These are phyloP conservation scores for Pestalotiopsis sp. DNA, from an alignment of 2,329 filamentous ascomycete species.

Conservation along the genomic window DNA sequence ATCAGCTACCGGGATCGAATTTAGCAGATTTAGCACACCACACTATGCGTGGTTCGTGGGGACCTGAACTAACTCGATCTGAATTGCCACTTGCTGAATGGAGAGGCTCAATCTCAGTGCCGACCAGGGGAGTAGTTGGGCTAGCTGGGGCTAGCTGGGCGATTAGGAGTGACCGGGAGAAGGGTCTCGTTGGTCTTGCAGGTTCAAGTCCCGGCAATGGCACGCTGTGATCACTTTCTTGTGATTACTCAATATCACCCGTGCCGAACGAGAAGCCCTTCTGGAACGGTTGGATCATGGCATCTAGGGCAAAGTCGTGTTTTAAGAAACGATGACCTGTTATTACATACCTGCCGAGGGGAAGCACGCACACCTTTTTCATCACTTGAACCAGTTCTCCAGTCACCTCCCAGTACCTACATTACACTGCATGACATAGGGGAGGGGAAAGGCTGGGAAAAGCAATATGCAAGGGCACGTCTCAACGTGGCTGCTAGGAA, in stretches of 20 bases:
- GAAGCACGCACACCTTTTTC: neutral
- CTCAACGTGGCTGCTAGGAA: constrained; percentile 8
- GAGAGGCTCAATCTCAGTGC: neutral
- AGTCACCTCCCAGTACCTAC: neutral
- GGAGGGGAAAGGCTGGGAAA: neutral
- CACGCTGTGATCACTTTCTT: neutral
- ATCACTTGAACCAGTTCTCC: neutral
- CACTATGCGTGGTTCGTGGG: neutral
- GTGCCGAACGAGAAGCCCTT: neutral
- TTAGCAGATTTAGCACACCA: neutral
- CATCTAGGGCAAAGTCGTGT: neutral
- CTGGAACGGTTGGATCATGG: neutral
- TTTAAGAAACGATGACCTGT: neutral
- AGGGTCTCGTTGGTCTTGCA: neutral
- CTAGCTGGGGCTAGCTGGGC: neutral
- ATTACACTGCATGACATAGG: neutral
- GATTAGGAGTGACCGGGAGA: neutral
- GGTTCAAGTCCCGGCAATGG: neutral
- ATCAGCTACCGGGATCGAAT: constrained; percentile 9
- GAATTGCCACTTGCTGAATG: neutral
- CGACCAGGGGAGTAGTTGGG: neutral
- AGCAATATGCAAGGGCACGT: neutral
- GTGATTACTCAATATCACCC: constrained; percentile 1
- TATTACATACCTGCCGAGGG: neutral
- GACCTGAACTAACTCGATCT: neutral